Percentiles rank a stretch among this genome's conserved stretches.
Evolutionary conservation across 2,329 filamentous ascomycete genomes (phyloP).

Genomic region (Venturia pyrina): DNA sequence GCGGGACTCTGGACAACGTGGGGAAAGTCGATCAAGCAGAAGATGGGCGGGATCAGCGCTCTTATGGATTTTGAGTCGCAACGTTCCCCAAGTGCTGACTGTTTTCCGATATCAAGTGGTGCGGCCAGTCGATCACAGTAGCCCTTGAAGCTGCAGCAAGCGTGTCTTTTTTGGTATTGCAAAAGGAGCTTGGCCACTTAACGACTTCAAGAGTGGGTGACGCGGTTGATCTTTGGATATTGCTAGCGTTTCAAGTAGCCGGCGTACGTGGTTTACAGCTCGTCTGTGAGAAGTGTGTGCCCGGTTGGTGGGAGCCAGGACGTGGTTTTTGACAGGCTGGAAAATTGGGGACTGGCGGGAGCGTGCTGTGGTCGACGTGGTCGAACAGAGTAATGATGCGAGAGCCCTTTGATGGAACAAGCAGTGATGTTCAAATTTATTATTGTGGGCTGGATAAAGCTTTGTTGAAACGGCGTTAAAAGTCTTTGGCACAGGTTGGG

Average conservation of each 20-base stretch:
- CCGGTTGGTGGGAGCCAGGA: constrained; percentile 2
- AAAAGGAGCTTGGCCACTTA: background rate
- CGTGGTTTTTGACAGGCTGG: constrained; percentile 1
- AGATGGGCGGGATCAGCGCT: constrained; percentile 39
- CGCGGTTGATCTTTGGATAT: constrained; percentile 4
- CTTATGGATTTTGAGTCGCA: constrained; percentile 9
- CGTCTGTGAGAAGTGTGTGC: background rate
- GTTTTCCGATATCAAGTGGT: background rate
- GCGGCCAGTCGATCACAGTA: constrained; percentile 11
- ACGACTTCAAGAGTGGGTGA: background rate
- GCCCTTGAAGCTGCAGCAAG: background rate
- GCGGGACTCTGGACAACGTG: constrained; percentile 17
- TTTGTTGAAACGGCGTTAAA: constrained; percentile 8
- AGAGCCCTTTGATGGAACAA: background rate
- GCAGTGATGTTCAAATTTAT: constrained; percentile 8
- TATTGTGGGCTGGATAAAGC: background rate
- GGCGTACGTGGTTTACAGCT: background rate
- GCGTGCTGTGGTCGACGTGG: background rate
- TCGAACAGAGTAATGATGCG: constrained; percentile 8
- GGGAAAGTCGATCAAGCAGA: constrained; percentile 29
- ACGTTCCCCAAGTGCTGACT: constrained; percentile 8
- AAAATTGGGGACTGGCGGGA: background rate
- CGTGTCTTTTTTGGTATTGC: constrained; percentile 8
- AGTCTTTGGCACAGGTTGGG: background rate
- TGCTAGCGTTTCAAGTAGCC: constrained; percentile 11